Conservation (phyloP, 2,329 filamentous ascomycete species). For the Clonostachys chloroleuca region DNA sequence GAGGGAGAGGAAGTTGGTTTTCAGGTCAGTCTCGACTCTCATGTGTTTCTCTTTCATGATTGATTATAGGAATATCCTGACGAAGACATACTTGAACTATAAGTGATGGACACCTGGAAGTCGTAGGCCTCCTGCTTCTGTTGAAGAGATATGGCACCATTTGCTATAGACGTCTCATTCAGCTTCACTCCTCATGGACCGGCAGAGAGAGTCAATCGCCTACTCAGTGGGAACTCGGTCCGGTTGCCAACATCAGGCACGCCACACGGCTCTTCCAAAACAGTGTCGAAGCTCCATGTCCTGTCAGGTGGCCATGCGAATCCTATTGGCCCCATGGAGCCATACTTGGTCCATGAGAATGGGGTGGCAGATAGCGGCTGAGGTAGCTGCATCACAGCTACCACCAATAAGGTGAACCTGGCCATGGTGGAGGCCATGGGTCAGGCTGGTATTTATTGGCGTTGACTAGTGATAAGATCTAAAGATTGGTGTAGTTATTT, state of each 20-base stretch:
- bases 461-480: too few species aligned
- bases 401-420: too few species aligned
- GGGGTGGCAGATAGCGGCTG: too few species aligned
- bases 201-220: not conserved
- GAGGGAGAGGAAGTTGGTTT: too few species aligned
- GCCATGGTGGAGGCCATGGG: too few species aligned
- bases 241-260: not conserved
- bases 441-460: too few species aligned
- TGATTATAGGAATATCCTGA: too few species aligned
- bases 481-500: too few species aligned
- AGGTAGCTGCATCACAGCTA: too few species aligned
- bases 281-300: not conserved
- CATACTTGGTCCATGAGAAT: not conserved
- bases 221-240: not conserved
- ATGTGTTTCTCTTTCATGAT: too few species aligned
- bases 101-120: not conserved
- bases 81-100: not conserved
- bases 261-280: not conserved
- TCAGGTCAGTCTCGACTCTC: too few species aligned
- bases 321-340: not conserved
- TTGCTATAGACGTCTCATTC: not conserved
- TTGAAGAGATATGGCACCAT: not conserved
- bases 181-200: too few species aligned
- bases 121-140: not conserved
- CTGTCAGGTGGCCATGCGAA: not conserved